Conservation (phyloP, 768 basidiomycete species). For the Stropharia rugosoannulata region DNA sequence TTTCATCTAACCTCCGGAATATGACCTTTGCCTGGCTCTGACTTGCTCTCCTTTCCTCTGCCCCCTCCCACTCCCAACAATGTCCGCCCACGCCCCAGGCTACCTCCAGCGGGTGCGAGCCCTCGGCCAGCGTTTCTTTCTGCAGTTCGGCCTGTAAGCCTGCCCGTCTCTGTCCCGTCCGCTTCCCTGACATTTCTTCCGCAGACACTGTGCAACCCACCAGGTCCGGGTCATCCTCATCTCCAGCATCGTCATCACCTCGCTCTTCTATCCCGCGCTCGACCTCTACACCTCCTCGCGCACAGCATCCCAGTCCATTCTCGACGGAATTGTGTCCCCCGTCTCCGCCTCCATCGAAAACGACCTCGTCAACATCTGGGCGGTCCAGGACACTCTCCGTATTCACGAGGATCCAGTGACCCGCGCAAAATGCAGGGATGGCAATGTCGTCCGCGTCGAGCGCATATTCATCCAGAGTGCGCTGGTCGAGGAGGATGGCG, state of each 20-base stretch:
- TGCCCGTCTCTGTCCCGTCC: not conserved
- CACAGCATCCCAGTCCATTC: constrained; percentile 61
- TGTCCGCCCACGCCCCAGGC: constrained; percentile 18
- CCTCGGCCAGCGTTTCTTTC: constrained; percentile 53
- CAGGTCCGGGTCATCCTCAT: constrained; percentile 89
- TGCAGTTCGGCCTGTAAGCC: constrained; percentile 79
- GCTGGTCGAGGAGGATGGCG: constrained; percentile 44
- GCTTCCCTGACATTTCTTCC: constrained; percentile 2
- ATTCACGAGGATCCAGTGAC: constrained; percentile 70
- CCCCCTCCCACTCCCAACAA: constrained; percentile 1
- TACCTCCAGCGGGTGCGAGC: constrained; percentile 39
- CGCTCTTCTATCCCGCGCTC: constrained; percentile 88
- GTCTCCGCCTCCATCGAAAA: constrained; percentile 53
- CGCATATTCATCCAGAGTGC: constrained; percentile 69
- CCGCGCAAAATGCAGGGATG: constrained; percentile 67
- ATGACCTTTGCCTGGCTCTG: not conserved
- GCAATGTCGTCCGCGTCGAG: constrained; percentile 73
- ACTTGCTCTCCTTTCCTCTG: not conserved
- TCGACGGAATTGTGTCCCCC: constrained; percentile 59
- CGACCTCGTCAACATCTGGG: constrained; percentile 74
- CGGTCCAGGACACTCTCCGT: constrained; percentile 59
- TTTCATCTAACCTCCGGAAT: not conserved
- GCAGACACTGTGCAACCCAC: constrained; percentile 85
- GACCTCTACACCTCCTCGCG: constrained; percentile 78
- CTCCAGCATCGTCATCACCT: constrained; percentile 84